Base-by-base conservation (phyloP, 2,329 filamentous ascomycete genomes). In the Cryphonectria carpinicola region DNA sequence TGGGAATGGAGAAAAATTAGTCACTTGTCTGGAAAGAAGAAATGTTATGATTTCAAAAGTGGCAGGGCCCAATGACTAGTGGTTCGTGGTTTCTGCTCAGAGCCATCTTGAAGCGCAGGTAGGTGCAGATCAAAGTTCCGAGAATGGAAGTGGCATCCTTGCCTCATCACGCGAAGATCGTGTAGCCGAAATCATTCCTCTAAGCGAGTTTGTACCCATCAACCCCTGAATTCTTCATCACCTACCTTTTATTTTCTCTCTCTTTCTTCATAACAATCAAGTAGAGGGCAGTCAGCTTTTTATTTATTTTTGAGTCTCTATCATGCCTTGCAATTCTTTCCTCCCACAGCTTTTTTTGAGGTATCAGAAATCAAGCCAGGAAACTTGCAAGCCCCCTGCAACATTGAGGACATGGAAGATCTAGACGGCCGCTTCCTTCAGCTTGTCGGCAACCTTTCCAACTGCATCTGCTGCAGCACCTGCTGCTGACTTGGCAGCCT, bases 351-450 rank as follows among this genome's bases (percentile, higher is more conserved):
- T 28, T 22, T 60, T 64, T 64, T 35, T 6, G 35, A 41, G n/a
- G 41, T 68, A 54, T 35, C 56, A 46, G 32, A 61, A 66, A 68
- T 49, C 11, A 60, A 35, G 62, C 60, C 37, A 49, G 64, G 39
- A 61, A 46, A 37, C 11, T 56, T 68, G 65, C 61, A 60, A 39
- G 8, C 2, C 43, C 28, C 4, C 52, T 35, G n/a, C 19, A 68
- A 37, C 13, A 25, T 25, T 2, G 4, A 10, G 64, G 19, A 54
- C 65, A 35, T 13, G 61, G 32, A 58, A 41, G 56, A 35, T 41
- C 66, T 76, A 78, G 63, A 78, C 75, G 61, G 71, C 75, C 67
- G 75, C 74, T 46, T 76, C 69, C 74, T 77, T 76, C 68, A 78
- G 71, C 73, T 76, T 76, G 41, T 78, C 77, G 2, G 76, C 76